A percentile compares a stretch with the other conserved stretches of the same genome.
Evolutionary conservation across 1,284 basidiomycete genomes (phyloP).

Genomic region (Cystobasidium pallidum): DNA sequence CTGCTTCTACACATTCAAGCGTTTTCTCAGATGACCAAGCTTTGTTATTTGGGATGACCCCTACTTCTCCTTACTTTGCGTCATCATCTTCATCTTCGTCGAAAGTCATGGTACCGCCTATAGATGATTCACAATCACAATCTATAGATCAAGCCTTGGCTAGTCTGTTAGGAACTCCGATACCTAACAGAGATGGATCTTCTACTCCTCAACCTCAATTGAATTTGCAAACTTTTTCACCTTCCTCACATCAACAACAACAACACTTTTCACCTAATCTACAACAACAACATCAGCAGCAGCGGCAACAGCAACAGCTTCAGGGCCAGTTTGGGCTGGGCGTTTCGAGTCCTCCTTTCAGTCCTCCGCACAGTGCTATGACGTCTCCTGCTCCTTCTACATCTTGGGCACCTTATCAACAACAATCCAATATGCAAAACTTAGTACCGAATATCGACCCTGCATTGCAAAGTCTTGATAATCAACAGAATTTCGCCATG

Average conservation of each 20-base stretch:
- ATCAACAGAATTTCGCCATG: slow-evolving; percentile 8
- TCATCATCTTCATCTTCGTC: not conserved
- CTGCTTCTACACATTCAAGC: slow-evolving; percentile 29
- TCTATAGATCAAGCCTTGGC: slow-evolving; percentile 40
- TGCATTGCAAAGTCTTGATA: slow-evolving; percentile 7
- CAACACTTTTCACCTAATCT: slow-evolving; percentile 15
- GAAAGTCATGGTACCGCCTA: not conserved
- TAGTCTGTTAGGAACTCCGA: slow-evolving; percentile 23
- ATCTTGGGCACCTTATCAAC: slow-evolving; percentile 38
- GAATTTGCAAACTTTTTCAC: not conserved
- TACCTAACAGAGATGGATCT: slow-evolving; percentile 5
- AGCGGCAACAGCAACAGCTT: slow-evolving; percentile 21
- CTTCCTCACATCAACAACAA: slow-evolving; percentile 9
- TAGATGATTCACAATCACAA: slow-evolving; percentile 5
- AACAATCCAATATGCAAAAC: slow-evolving; percentile 13
- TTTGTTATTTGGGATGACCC: slow-evolving; percentile 22
- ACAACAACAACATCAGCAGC: slow-evolving; percentile 15
- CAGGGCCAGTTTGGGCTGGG: slow-evolving; percentile 4
- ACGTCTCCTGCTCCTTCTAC: slow-evolving; percentile 11
- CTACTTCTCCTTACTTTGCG: slow-evolving; percentile 17
- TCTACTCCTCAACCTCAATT: slow-evolving; percentile 6
- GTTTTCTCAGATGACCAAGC: slow-evolving; percentile 34
- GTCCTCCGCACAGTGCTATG: slow-evolving; percentile 15
- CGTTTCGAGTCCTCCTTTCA: slow-evolving; percentile 29
- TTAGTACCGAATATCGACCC: slow-evolving; percentile 19